A percentile compares a stretch with the other conserved stretches of the same genome.
Conservation (phyloP, 495 filamentous ascomycete species). For the Coniosporium apollinis region DNA sequence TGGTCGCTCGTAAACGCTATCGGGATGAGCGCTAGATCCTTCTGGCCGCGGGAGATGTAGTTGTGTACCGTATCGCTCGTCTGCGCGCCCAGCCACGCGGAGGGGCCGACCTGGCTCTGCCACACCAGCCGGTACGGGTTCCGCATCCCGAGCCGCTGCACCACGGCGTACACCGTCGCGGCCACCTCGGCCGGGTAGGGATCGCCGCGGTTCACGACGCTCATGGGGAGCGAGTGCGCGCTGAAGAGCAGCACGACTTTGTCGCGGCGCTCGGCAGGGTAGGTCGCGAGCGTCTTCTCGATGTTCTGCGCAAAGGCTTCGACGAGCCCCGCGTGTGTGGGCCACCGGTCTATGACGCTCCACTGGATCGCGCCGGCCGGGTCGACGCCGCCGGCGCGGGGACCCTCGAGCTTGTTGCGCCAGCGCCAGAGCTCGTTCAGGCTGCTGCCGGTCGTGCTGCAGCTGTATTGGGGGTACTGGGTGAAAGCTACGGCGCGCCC, state of each 20-base stretch:
- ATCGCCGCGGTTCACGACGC: slow-evolving; percentile 87
- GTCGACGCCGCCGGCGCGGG: slow-evolving; percentile 32
- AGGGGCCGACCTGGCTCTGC: slow-evolving; percentile 96
- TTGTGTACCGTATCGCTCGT: slow-evolving; percentile 73
- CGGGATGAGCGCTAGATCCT: slow-evolving; percentile 79
- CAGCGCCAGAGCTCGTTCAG: slow-evolving; percentile 97
- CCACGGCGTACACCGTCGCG: slow-evolving; percentile 93
- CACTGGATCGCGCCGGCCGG: slow-evolving; percentile 60
- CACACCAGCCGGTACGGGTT: slow-evolving; percentile 90
- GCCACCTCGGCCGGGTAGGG: slow-evolving; percentile 94
- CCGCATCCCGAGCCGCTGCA: slow-evolving; percentile 68
- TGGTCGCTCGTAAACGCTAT: slow-evolving; percentile 98
- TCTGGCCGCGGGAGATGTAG: slow-evolving; percentile 81
- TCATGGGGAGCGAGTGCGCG: slow-evolving; percentile 92
- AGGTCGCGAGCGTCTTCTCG: slow-evolving; percentile 62
- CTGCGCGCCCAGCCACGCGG: slow-evolving; percentile 90
- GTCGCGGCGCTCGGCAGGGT: slow-evolving; percentile 59
- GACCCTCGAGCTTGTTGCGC: slow-evolving; percentile 74
- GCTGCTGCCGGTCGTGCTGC: slow-evolving; percentile 90
- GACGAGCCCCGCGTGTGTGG: slow-evolving; percentile 73
- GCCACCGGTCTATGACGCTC: slow-evolving; percentile 99
- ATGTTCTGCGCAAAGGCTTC: slow-evolving; percentile 86
- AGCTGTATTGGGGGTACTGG: slow-evolving; percentile 98
- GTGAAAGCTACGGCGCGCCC: slow-evolving; percentile 93
- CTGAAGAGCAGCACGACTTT: slow-evolving; percentile 70